Evolutionary conservation across 352 stramenopile genomes (phyloP).

Genomic region (Discostella stelligera): DNA sequence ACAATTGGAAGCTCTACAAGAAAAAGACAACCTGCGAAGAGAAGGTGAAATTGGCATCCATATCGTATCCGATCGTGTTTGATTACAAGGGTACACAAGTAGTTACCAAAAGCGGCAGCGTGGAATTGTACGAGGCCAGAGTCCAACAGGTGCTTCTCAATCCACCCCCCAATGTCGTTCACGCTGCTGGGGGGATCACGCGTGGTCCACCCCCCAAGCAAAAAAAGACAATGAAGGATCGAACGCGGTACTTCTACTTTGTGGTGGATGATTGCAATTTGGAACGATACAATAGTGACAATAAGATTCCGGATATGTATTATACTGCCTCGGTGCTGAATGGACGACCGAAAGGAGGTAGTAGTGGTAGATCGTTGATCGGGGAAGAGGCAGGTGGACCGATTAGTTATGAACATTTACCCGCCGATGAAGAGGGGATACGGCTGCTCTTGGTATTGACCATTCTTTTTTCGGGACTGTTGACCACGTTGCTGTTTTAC

Average conservation of each 20-base stretch:
- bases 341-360: background rate
- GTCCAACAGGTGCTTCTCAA: constrained; percentile 25
- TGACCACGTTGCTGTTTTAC: constrained; percentile 53
- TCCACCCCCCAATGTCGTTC: constrained; percentile 1
- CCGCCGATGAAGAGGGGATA: constrained; percentile 57
- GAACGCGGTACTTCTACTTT: constrained; percentile 75
- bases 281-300: constrained; percentile 69
- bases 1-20: constrained; percentile 57
- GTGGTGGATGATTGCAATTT: constrained; percentile 77
- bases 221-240: constrained; percentile 28
- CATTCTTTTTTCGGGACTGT: constrained; percentile 40
- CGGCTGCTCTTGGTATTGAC: constrained; percentile 46
- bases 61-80: constrained; percentile 54
- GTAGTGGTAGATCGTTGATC: background rate
- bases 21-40: constrained; percentile 62
- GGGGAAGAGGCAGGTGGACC: background rate
- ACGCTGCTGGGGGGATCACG: background rate
- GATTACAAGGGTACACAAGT: constrained; percentile 42
- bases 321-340: constrained; percentile 63
- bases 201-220: background rate
- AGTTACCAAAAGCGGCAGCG: constrained; percentile 26
- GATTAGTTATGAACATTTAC: constrained; percentile 41
- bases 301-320: constrained; percentile 54
- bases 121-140: constrained; percentile 42
- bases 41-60: constrained; percentile 57